These are phyloP conservation scores for Rhodotorula sp. DNA, from an alignment of 1,284 basidiomycete genomes.

Conservation along the genomic window DNA sequence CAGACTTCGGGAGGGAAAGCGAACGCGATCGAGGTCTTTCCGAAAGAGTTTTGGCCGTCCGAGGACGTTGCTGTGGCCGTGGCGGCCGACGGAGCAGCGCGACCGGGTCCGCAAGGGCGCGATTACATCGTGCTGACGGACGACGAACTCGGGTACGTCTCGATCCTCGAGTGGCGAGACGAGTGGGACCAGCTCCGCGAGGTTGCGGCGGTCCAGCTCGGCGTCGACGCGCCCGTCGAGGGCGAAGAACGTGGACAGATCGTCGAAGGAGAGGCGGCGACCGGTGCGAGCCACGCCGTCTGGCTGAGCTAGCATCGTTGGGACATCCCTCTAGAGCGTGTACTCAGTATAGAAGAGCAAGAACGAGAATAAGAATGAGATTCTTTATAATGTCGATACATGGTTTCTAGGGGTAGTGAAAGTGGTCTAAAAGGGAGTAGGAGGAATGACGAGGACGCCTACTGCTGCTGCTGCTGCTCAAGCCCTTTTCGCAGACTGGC, in stretches of 20 bases:
- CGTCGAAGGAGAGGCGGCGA: slow-evolving; percentile 24
- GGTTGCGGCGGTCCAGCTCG: slow-evolving; percentile 44
- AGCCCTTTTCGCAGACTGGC: neutral
- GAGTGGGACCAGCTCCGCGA: slow-evolving; percentile 41
- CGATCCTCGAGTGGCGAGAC: slow-evolving; percentile 44
- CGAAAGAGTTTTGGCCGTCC: slow-evolving; percentile 23
- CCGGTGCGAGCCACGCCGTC: slow-evolving; percentile 45
- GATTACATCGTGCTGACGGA: slow-evolving; percentile 49
- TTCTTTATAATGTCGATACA: neutral
- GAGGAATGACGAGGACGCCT: neutral
- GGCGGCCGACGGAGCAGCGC: neutral
- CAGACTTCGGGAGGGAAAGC: slow-evolving; percentile 51
- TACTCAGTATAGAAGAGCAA: neutral
- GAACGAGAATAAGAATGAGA: neutral
- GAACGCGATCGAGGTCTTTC: slow-evolving; percentile 50
- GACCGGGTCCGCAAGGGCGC: slow-evolving; percentile 21
- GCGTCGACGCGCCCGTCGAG: slow-evolving; percentile 12
- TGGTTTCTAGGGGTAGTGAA: neutral
- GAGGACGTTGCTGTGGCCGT: neutral
- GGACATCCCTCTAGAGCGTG: neutral
- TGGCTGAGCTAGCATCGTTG: slow-evolving; percentile 37
- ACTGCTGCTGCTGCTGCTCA: neutral
- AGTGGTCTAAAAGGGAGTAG: neutral
- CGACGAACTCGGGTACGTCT: slow-evolving; percentile 48
- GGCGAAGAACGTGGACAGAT: slow-evolving; percentile 11